Conservation (phyloP, 1,284 basidiomycete species). For the Apiotrichum porosum region DNA sequence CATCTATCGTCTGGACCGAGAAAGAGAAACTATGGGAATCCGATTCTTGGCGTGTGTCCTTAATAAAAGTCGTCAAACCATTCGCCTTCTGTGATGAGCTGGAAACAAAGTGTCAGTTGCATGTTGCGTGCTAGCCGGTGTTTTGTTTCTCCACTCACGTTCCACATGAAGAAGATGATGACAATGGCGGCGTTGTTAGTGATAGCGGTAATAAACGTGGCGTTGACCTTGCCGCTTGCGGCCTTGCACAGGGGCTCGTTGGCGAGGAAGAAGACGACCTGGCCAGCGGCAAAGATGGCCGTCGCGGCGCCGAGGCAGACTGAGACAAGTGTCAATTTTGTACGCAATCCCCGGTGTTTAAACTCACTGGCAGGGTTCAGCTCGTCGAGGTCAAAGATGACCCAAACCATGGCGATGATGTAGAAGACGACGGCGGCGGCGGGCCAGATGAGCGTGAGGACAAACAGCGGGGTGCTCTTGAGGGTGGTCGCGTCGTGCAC, state of each 20-base stretch:
- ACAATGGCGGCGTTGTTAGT: constrained; percentile 59
- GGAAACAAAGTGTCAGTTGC: not conserved
- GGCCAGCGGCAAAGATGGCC: constrained; percentile 64
- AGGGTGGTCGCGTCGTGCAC: constrained; percentile 55
- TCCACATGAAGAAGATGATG: constrained; percentile 71
- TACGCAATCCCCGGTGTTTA: too few relatives aligned
- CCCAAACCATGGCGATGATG: constrained; percentile 67
- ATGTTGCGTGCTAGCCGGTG: not conserved
- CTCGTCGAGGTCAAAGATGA: constrained; percentile 65
- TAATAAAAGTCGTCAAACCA: constrained; percentile 27
- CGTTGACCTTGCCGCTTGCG: constrained; percentile 63
- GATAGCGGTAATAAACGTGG: constrained; percentile 70
- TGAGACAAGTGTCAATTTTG: not conserved
- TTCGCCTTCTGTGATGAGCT: constrained; percentile 40
- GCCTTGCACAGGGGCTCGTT: constrained; percentile 70
- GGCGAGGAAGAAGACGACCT: constrained; percentile 72
- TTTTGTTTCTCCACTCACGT: too few relatives aligned
- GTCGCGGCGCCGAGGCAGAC: constrained; percentile 51
- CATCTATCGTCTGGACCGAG: too few relatives aligned
- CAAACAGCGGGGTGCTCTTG: constrained; percentile 65
- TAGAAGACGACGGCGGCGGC: constrained; percentile 66
- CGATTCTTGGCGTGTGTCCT: too few relatives aligned
- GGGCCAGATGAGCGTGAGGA: constrained; percentile 80
- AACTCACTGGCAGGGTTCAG: constrained; percentile 55
- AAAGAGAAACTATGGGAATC: not conserved